Percentiles rank a stretch among this genome's conserved stretches.
Evolutionary conservation across 2,329 filamentous ascomycete species (phyloP).

Genomic region (Nemania bipapillata): DNA sequence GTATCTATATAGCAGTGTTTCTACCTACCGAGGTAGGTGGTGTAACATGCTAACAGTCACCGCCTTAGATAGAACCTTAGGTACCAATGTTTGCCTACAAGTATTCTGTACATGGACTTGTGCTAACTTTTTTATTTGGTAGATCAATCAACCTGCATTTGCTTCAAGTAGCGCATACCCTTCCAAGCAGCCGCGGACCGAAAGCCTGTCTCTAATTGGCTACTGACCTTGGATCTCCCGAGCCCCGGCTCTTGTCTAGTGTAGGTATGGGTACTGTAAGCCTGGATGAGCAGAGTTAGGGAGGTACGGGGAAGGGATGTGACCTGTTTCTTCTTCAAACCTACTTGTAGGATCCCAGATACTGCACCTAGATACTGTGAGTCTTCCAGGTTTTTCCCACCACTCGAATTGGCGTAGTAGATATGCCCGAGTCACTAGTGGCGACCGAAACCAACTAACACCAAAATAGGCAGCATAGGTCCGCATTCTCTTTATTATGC

Average conservation of each 20-base stretch:
- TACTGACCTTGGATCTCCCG: slow-evolving; percentile 23
- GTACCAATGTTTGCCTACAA: neutral
- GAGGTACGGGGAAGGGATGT: slow-evolving; percentile 10
- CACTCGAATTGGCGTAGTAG: too few relatives aligned
- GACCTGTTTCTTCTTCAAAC: neutral
- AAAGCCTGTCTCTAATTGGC: slow-evolving; percentile 38
- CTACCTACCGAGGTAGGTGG: neutral
- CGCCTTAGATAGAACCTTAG: neutral
- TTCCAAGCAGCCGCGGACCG: slow-evolving; percentile 25
- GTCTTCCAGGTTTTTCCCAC: too few relatives aligned
- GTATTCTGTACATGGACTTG: too few relatives aligned
- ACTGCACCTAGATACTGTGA: too few relatives aligned
- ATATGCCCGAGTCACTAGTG: neutral
- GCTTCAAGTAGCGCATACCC: slow-evolving; percentile 39
- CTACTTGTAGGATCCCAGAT: too few relatives aligned
- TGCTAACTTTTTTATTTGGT: too few relatives aligned
- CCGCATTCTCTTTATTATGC: neutral
- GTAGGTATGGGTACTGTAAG: slow-evolving; percentile 2
- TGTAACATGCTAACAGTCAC: neutral
- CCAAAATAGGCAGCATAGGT: neutral
- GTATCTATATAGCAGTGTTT: too few relatives aligned
- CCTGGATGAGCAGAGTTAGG: too few relatives aligned
- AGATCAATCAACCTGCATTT: slow-evolving; percentile 43
- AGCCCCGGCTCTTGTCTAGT: slow-evolving; percentile 7
- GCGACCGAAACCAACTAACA: neutral